Evolutionary conservation across 148 eudicot species (phyloP), one percentile per base, ranked within the genome.

Genomic region (Cornus florida): DNA sequence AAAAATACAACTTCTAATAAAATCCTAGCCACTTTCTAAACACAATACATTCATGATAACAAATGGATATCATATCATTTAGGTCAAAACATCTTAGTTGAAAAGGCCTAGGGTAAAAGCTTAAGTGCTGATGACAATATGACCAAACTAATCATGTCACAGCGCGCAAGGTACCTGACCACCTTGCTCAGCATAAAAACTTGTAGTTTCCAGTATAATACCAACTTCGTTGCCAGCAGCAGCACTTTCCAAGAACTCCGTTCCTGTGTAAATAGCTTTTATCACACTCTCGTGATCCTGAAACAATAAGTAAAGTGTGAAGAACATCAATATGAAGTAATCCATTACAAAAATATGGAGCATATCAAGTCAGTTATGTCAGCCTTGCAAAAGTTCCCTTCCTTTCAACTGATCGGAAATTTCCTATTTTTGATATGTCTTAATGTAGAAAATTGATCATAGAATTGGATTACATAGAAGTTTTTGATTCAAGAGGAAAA

Each of bases 161-260:
- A 72, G 71, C 50, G 2, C 31, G 33, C 59, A 53, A 3, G 56
- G 24, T 87, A 96, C 99, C 99, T 96, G 99, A 79, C 99, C 99
- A 85, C 99, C 99, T 90, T 96, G 99, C 85, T 96, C 99, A 73
- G 99, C 99, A 86, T 96, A 96, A 84, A 96, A 96, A 83, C 91
- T 91, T 22, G 98, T 96, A 71, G 88, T 89, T 80, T 92, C 95
- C 53, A 96, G 90, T 80, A 96, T 71, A 65, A 96, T 75, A 83
- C 98, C 99, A 86, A 91, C 87, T 82, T 96, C 97, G 72, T 86
- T 82, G 57, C 88, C 91, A 82, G 87, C 90, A 78, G 56, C 85
- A 80, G 83, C 88, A 82, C 84, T 84, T 84, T 91, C 94, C 85
- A 89, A 67, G 83, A 86, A 96, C 69, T 92, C 97, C 50, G 83